Percentiles rank a stretch among this genome's conserved stretches.
These are phyloP conservation scores for Fusarium keratoplasticum DNA, from an alignment of 2,329 filamentous ascomycete genomes.

Conservation along the genomic window DNA sequence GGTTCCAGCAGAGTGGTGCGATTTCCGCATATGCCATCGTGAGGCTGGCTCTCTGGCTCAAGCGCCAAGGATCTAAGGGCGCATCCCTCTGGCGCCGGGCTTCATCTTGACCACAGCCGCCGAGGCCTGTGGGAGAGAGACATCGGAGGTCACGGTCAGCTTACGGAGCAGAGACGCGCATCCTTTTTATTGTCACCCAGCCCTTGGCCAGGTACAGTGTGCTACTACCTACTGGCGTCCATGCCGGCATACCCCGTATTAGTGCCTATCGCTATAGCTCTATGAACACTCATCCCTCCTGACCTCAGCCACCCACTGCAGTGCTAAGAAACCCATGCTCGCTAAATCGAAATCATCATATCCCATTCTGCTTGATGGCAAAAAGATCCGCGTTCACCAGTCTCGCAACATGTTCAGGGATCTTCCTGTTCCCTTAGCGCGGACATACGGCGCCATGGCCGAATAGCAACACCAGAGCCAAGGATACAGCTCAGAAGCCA, in stretches of 20 bases:
- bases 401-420: slow-evolving; percentile 20
- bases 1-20: slow-evolving; percentile 37
- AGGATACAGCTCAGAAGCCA: slow-evolving; percentile 16
- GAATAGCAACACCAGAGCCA: slow-evolving; percentile 15
- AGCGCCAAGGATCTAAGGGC: slow-evolving; percentile 19
- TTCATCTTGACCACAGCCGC: background rate
- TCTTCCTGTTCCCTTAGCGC: slow-evolving; percentile 21
- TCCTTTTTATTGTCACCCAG: background rate
- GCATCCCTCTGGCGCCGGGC: slow-evolving; percentile 9
- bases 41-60: slow-evolving; percentile 35
- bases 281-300: slow-evolving; percentile 1
- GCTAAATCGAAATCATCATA: slow-evolving; percentile 13
- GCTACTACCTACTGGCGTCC: background rate
- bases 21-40: slow-evolving; percentile 42
- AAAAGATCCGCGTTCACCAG: slow-evolving; percentile 9
- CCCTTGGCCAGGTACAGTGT: slow-evolving; percentile 2
- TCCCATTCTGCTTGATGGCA: slow-evolving; percentile 1
- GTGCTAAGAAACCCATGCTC: slow-evolving; percentile 14
- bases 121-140: background rate
- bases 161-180: slow-evolving; percentile 2
- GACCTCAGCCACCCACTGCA: slow-evolving; percentile 7
- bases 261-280: slow-evolving; percentile 12
- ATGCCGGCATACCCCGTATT: slow-evolving; percentile 8
- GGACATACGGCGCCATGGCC: slow-evolving; percentile 17
- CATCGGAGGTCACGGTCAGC: slow-evolving; percentile 1